phyloP scores from a whole-genome alignment of 768 basidiomycete species.

The Termitomyces sp. region DNA sequence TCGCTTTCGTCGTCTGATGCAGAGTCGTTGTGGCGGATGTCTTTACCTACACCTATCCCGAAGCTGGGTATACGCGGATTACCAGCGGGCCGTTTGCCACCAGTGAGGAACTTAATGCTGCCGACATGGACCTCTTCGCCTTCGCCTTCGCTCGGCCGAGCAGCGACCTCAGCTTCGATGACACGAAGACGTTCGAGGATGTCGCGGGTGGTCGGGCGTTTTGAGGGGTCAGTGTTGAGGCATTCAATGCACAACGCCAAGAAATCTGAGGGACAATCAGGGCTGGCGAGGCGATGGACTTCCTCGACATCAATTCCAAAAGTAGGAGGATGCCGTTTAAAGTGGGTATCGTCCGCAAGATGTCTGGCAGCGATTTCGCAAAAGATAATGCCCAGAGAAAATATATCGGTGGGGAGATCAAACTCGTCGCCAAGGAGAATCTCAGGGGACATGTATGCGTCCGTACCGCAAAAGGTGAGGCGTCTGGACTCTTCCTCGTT shows the following conservation, averaged over 20 bases:
- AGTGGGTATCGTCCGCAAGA: conserved; percentile 78
- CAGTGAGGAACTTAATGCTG: conserved; percentile 78
- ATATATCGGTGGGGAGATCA: conserved; percentile 90
- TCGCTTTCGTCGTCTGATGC: conserved; percentile 59
- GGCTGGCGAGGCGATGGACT: conserved; percentile 56
- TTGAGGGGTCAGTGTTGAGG: conserved; percentile 53
- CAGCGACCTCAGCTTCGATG: conserved; percentile 82
- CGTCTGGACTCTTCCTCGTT: conserved; percentile 87
- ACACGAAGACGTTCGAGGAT: conserved; percentile 74
- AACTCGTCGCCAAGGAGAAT: conserved; percentile 90
- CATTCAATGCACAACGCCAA: conserved; percentile 78
- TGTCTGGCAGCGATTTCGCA: conserved; percentile 83
- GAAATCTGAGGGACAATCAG: conserved; percentile 77
- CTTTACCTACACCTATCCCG: conserved; percentile 62
- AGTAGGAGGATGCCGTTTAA: conserved; percentile 71
- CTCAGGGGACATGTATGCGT: conserved; percentile 97
- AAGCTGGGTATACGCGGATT: conserved; percentile 86
- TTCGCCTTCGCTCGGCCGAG: conserved; percentile 57
- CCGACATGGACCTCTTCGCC: conserved; percentile 74
- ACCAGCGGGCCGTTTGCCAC: conserved; percentile 48
- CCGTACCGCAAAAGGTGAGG: conserved; percentile 84
- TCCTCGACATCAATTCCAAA: conserved; percentile 79
- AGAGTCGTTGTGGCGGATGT: conserved; percentile 37
- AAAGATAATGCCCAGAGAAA: conserved; percentile 89
- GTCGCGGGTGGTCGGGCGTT: conserved; percentile 69